A percentile compares a stretch with the other conserved stretches of the same genome.
Evolutionary conservation across 768 basidiomycete genomes (phyloP).

Genomic region (Naganishia vishniacii): DNA sequence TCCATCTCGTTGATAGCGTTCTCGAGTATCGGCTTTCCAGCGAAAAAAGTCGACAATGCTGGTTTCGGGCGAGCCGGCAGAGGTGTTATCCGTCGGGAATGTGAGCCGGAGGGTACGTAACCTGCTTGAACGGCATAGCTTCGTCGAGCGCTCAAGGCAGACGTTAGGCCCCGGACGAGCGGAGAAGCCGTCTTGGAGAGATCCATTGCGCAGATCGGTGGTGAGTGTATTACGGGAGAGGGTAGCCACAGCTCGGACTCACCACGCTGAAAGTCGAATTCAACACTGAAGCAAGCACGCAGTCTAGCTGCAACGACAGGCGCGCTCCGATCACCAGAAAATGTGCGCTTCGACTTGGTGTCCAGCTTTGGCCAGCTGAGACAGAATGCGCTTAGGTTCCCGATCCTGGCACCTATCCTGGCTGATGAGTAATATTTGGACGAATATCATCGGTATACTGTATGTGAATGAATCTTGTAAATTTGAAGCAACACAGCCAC

Average conservation of each 20-base stretch:
- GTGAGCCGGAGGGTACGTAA: conserved; percentile 8
- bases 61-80: conserved; percentile 51
- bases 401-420: no score
- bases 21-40: conserved; percentile 67
- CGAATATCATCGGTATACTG: no score
- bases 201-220: not conserved
- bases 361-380: not conserved
- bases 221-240: not conserved
- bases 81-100: conserved; percentile 6
- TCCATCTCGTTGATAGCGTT: conserved; percentile 67
- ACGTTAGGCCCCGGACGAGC: not conserved
- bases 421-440: no score
- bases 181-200: not conserved
- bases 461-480: no score
- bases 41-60: conserved; percentile 74
- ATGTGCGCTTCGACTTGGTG: conserved; percentile 12
- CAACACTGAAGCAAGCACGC: not conserved
- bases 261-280: no score
- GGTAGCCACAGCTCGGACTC: no score
- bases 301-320: not conserved
- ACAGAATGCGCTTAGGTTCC: not conserved
- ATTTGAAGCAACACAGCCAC: no score
- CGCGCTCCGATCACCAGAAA: conserved; percentile 6
- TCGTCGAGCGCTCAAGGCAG: not conserved
- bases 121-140: conserved; percentile 15